Base-by-base conservation (phyloP, 495 filamentous ascomycete species). In the Evansstolkia leycettana region DNA sequence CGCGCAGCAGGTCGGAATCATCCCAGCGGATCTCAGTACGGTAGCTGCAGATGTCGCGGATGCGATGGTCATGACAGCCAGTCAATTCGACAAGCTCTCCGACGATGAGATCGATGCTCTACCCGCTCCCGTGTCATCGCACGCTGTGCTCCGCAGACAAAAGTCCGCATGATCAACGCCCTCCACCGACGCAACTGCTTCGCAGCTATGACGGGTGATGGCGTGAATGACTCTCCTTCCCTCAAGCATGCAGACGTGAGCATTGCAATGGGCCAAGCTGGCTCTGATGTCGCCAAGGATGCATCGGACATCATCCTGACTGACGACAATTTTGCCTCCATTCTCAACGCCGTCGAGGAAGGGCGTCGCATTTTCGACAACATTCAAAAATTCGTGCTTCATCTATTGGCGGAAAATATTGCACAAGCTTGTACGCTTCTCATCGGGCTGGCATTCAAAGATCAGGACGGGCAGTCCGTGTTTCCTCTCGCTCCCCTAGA, bases 181-280 rank as follows among this genome's bases (percentile, higher is more conserved):
- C 65, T 84, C 8, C 72, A 78, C 36, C 70, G 78, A 23, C 69
- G 80, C 36, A 82, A 84, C 43, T 80, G 83, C 62, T 75, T 87
- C 35, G 82, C 84, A 62, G 84, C 84, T 54, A 90, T 92, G 78
- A 92, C 84, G 64, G 85, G 84, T 72, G 85, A 92, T 48, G 84
- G 84, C 74, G 84, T 89, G 55, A 92, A 92, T 62, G 84, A 92
- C 63, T 84, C 82, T 39, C 84, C 84, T 33, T 87, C 84, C 27
- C 70, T 92, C 36, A 89, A 88, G 70, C 85, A 88, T 64, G 83
- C 84, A 29, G 83, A 92, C 67, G 52, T 60, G 37, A 49, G 51
- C 72, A 87, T 90, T 63, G 82, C 84, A 48, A 82, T 90, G 58
- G 84, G 84, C 62, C 57, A 70, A 20, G 80, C 79, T 69, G 72